Evolutionary conservation across 768 basidiomycete genomes (phyloP), one percentile per base, ranked within the genome.

Genomic region (Suillus discolor): DNA sequence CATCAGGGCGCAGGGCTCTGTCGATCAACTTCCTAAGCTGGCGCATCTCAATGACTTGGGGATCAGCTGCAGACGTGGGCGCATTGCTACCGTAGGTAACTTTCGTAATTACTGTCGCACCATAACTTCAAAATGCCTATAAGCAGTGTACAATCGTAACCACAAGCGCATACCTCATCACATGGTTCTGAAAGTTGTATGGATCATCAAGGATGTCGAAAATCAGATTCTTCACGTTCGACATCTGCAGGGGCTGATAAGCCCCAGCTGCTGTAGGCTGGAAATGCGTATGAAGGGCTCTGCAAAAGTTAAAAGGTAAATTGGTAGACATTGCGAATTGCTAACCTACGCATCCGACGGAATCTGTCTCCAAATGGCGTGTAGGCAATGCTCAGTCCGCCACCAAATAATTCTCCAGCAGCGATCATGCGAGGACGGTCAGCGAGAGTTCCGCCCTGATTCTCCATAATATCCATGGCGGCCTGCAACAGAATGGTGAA

Each of bases 21-120:
- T 72, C 69, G 3, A 80, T 53, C 4, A 53, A 9, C 51, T 28
- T 25, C 51, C 51, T 53, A 7, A 53, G 51, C 25, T 53, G 25
- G 7, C 51, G 25, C 25, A 53, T 53, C 25, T 53, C 51, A 28
- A 53, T 28, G 25, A 53, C 51, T 28, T 16, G 25, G 25, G 51
- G 51, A 28, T 53, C 51, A 28, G 51, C 28, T 16, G 51, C 51
- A 53, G 51, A 53, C 16, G 51, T 28, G 51, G 51, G 51, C 8
- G 25, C 51, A 53, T 15, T 53, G 15, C 9, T 15, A 25, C 51
- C 16, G 6, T 53, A 53, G 2, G 51, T 53, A 16, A 53, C 51
- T 18, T 53, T 28, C 25, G 25, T 53, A 16, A 53, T 53, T 53
- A 53, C 51, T 4, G 25, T 53, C 51, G 51, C 51, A 28, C 15